Base-by-base conservation (phyloP, 495 filamentous ascomycete species). In the Tetracladium setigerum region DNA sequence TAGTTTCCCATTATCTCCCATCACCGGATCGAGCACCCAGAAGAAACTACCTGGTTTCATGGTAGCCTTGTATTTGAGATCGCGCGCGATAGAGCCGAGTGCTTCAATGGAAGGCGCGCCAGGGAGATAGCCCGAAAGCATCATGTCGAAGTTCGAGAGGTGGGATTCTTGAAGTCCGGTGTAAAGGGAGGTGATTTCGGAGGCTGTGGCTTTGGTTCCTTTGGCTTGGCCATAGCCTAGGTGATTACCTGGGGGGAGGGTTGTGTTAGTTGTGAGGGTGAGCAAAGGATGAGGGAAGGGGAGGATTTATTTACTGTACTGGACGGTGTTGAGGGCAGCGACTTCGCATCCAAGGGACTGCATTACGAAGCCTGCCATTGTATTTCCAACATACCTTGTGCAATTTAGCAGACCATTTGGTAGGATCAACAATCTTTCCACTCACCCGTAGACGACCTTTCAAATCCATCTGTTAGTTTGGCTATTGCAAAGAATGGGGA, bases 1-100 rank as follows among this genome's bases (percentile, higher is more conserved):
- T 16, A 97, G 69, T 32, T 77, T 78, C 30, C 87, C 94, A 57
- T 95, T 85, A 59, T 98, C 92, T 37, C 92, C 92, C 92, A 98
- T 98, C 12, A 98, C 94, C 1, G 92, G 92, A 62, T 98, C 92
- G 37, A 98, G 71, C n/a, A 95, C 83, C 90, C 90, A 96, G 66
- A 96, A 96, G 68, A 96, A 92, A 18, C 78, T 81, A 0, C 89
- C 89, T 0, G 84, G 79, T 27, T 77, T 77, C 13, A 68, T 69
- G 27, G 68, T 66, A 5, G 77, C 73, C 43, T 81, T 84, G 37
- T 71, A 70, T 62, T 84, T 84, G 38, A 95, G 70, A 54, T 95
- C 88, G 49, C 79, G 69, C 4, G 77, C 91, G 52, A 97, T 95
- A 35, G 70, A 65, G 2, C 92, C 92, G 13, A 95, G 85, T 0